These are phyloP conservation scores for Balamuthia mandrillaris DNA, from an alignment of 208 protist genomes.

Conservation along the genomic window DNA sequence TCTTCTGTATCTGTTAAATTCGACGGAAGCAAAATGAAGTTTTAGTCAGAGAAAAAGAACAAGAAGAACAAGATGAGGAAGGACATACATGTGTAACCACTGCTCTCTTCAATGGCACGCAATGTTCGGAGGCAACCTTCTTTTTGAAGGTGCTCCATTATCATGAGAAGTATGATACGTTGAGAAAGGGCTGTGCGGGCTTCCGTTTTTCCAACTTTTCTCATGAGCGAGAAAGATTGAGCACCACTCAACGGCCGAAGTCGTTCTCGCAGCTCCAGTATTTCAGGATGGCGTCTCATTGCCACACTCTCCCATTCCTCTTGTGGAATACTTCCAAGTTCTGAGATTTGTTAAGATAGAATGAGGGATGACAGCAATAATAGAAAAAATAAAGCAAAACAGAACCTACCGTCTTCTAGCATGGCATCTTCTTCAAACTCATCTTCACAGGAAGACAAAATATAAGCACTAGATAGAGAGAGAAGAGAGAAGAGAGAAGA, in stretches of 20 bases:
- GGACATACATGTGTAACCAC: neutral
- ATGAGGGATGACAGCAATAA: neutral
- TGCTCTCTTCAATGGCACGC: neutral
- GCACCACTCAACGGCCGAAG: conserved; percentile 38
- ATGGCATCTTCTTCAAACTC: too few species aligned
- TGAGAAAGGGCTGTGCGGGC: neutral
- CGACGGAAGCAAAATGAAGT: too few species aligned
- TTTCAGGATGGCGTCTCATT: conserved; percentile 51
- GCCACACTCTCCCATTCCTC: neutral
- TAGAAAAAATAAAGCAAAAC: neutral
- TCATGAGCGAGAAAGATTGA: neutral
- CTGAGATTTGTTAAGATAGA: neutral
- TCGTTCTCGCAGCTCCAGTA: conserved; percentile 54
- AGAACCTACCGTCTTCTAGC: neutral
- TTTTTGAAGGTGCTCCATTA: conserved; percentile 3
- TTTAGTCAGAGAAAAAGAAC: neutral
- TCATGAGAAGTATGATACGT: neutral
- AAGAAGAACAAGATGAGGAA: neutral
- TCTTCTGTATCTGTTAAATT: too few species aligned
- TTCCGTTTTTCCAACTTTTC: neutral
- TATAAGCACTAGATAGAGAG: too few species aligned
- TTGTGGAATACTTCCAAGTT: neutral
- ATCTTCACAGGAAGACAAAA: too few species aligned
- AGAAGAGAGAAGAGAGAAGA: neutral
- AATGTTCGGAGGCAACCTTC: neutral